Conservation (phyloP, 805 yeast species). For the Priceomyces medius region DNA sequence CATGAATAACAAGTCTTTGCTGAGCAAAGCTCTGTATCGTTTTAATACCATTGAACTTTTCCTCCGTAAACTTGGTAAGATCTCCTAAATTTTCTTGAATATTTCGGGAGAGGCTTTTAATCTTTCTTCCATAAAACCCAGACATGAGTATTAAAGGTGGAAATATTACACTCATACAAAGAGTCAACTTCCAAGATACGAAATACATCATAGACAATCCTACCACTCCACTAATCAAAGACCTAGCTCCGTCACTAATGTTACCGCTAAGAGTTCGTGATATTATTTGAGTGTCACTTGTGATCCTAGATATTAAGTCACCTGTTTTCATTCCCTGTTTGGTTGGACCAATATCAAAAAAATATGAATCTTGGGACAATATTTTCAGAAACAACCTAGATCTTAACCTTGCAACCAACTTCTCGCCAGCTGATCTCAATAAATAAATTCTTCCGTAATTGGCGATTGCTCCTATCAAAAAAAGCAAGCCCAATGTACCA, state of each 20-base stretch:
- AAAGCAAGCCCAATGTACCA: conserved; percentile 56
- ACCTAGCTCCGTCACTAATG: conserved; percentile 87
- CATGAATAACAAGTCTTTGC: conserved; percentile 72
- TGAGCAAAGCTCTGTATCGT: conserved; percentile 92
- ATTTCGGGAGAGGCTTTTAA: conserved; percentile 68
- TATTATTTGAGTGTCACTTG: conserved; percentile 86
- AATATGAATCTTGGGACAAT: conserved; percentile 82
- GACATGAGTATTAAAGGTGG: conserved; percentile 85
- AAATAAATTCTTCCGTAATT: conserved; percentile 79
- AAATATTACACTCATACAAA: conserved; percentile 73
- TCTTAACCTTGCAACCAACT: conserved; percentile 80
- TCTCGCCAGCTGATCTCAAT: conserved; percentile 79
- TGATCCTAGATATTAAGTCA: conserved; percentile 82
- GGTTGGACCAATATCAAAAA: conserved; percentile 74
- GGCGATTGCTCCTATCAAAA: conserved; percentile 71
- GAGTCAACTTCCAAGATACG: conserved; percentile 79
- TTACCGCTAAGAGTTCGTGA: conserved; percentile 85
- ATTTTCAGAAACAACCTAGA: conserved; percentile 74
- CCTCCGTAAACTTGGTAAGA: conserved; percentile 88
- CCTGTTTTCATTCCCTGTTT: conserved; percentile 66
- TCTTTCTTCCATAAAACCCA: conserved; percentile 74
- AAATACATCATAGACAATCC: conserved; percentile 91
- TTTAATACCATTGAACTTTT: conserved; percentile 77
- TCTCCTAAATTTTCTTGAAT: conserved; percentile 84
- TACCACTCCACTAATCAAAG: conserved; percentile 76